Percentiles rank a stretch among this genome's conserved stretches.
These are phyloP conservation scores for Neofusicoccum sp. DNA, from an alignment of 2,329 filamentous ascomycete species.

Conservation along the genomic window DNA sequence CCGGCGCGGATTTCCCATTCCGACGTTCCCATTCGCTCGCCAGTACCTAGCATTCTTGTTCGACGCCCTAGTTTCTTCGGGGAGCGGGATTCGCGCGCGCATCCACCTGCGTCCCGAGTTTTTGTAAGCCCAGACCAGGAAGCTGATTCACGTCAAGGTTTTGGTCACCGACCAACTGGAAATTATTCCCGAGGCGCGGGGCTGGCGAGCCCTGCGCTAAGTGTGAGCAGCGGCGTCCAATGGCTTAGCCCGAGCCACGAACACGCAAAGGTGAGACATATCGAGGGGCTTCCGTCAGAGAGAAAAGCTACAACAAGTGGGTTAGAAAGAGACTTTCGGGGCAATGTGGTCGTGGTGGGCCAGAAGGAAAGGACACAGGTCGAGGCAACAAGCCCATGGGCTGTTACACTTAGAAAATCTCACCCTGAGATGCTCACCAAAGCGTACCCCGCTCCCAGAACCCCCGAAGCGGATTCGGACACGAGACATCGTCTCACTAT, in stretches of 20 bases:
- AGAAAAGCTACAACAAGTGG: not conserved
- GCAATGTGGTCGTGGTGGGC: not conserved
- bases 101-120: not conserved
- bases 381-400: not conserved
- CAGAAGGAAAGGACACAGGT: not conserved
- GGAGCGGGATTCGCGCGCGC: not conserved
- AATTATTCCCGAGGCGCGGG: not conserved
- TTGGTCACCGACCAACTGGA: not conserved
- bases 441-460: not conserved
- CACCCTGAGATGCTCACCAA: constrained; percentile 1
- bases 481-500: not conserved
- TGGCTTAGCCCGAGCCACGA: not conserved
- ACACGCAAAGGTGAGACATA: not conserved
- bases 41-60: not conserved
- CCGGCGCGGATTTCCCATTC: not conserved
- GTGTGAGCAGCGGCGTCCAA: not conserved
- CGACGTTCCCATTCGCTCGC: not conserved
- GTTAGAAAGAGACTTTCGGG: not conserved
- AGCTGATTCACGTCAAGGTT: not conserved
- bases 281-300: constrained; percentile 1
- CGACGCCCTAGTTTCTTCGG: constrained; percentile 10
- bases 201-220: not conserved
- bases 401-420: not conserved
- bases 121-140: not conserved
- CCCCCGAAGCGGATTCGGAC: not conserved